A percentile compares a stretch with the other conserved stretches of the same genome.
Conservation (phyloP, 164 flowering plant species). For the Amborella trichopoda region DNA sequence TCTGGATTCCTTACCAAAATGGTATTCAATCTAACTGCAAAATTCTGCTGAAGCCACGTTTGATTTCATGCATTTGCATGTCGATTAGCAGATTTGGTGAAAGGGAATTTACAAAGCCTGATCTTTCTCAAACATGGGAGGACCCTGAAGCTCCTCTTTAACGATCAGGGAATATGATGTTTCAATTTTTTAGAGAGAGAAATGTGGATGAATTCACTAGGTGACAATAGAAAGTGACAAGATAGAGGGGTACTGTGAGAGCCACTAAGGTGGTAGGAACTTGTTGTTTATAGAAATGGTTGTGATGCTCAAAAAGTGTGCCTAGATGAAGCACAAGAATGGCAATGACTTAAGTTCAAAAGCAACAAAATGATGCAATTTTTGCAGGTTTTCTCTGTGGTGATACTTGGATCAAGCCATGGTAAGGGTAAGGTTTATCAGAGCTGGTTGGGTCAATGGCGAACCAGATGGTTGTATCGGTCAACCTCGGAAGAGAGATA, state of each 20-base stretch:
- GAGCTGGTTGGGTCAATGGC: too few relatives aligned
- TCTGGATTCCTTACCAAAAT: too few relatives aligned
- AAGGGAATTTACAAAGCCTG: neutral
- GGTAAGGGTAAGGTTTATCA: conserved; percentile 7
- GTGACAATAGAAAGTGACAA: conserved; percentile 13
- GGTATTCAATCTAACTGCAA: too few relatives aligned
- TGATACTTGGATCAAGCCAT: conserved; percentile 31
- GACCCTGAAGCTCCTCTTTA: neutral
- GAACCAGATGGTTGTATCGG: too few relatives aligned
- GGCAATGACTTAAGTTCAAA: conserved; percentile 14
- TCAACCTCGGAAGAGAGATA: too few relatives aligned
- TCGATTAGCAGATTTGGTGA: neutral
- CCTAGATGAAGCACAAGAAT: conserved; percentile 9
- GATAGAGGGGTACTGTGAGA: conserved; percentile 6
- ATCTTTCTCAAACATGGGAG: neutral
- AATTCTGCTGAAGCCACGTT: neutral
- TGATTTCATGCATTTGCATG: neutral
- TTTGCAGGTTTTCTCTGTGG: too few relatives aligned
- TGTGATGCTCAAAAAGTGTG: conserved; percentile 8
- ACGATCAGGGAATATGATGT: too few relatives aligned
- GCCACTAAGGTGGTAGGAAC: conserved; percentile 5
- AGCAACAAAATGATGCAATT: too few relatives aligned
- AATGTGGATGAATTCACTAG: too few relatives aligned
- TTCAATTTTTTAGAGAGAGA: too few relatives aligned
- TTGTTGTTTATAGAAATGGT: conserved; percentile 9